Evolutionary conservation across 2,329 filamentous ascomycete species (phyloP).

Genomic region (Venturia nashicola): DNA sequence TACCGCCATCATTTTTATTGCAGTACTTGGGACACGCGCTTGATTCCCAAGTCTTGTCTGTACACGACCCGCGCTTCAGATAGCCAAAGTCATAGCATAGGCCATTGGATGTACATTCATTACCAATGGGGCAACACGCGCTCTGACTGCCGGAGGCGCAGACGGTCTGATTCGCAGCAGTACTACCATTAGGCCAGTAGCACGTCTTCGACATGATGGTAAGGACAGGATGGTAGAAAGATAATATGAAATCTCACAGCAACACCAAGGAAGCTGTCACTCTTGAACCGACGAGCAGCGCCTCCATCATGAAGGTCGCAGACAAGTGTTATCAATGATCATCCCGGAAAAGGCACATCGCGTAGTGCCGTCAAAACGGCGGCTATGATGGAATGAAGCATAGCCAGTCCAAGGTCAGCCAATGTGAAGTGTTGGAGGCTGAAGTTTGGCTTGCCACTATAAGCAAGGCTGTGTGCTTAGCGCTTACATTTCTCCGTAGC

Average conservation of each 20-base stretch:
- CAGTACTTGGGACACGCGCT: slow-evolving; percentile 5
- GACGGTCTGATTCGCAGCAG: not conserved
- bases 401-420: not conserved
- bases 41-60: not conserved
- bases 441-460: not conserved
- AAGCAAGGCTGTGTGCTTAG: not conserved
- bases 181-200: not conserved
- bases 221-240: not conserved
- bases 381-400: not conserved
- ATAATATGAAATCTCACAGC: not conserved
- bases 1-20: not conserved
- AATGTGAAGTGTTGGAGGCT: not conserved
- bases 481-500: not conserved
- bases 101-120: not conserved
- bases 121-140: not conserved
- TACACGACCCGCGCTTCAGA: slow-evolving; percentile 1
- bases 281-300: not conserved
- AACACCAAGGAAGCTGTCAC: not conserved
- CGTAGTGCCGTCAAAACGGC: not conserved
- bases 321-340: not conserved
- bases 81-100: not conserved
- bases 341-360: not conserved
- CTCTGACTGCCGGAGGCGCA: not conserved
- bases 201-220: not conserved
- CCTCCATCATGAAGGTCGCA: not conserved